Base-by-base conservation (phyloP, 768 basidiomycete species). In the Butyriboletus loyo region DNA sequence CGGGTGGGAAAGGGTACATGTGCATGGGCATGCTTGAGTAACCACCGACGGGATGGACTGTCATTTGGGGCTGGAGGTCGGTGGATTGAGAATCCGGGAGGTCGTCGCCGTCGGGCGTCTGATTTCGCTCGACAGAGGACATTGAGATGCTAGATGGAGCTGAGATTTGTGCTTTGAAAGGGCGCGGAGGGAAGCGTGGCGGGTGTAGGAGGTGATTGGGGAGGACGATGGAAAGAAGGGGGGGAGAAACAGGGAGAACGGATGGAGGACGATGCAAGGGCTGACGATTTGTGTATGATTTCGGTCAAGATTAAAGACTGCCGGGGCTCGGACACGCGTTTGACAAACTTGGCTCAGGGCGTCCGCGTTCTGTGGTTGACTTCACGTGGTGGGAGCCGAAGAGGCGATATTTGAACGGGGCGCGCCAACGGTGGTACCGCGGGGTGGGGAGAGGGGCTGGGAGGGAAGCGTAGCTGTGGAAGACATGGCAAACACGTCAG, bases 1-100 rank as follows among this genome's bases (percentile, higher is more conserved):
- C 75, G 35, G 77, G 73, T 49, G 82, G 73, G 72, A 85, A 83
- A 44, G 84, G 82, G 69, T 85, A 88, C 77, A 87, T 84, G 67
- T 85, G 85, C 77, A 84, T 80, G 34, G 77, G 81, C 70, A 82
- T 73, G 59, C 73, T 72, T 22, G 77, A 75, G 67, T 80, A 78
- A 39, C 76, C 66, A 48, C 65, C 68, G 62, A 76, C 73, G 52
- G 79, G 75, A 63, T 79, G 80, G 57, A 78, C 76, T 31, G 77
- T 72, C 76, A 78, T 71, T 63, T 74, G 71, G n/a, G 77, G 74
- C 52, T 78, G 77, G 50, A 74, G 66, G 57, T 72, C 71, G 32
- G 58, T 57, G 54, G 67, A 66, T 55, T 64, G 65, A 13, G 66
- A 31, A 56, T 71, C 69, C 49, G 67, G 43, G 53, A 69, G 60